Percentiles rank a stretch among this genome's conserved stretches.
phyloP scores from a whole-genome alignment of 345 rosid species.

The Rhizophora mangle region DNA sequence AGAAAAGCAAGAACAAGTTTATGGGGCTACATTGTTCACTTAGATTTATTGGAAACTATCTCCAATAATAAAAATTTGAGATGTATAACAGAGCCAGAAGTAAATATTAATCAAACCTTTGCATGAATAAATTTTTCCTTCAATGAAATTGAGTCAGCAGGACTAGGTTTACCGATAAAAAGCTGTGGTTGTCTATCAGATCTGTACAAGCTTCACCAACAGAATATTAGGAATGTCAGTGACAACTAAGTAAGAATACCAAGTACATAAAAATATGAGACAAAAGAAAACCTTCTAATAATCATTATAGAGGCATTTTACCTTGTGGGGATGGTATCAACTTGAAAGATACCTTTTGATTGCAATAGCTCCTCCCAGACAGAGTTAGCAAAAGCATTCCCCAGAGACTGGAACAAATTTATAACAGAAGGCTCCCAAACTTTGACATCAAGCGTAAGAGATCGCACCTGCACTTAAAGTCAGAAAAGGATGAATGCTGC shows the following conservation, averaged over 20 bases:
- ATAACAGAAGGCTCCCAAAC: constrained; percentile 98
- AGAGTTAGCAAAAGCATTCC: constrained; percentile 85
- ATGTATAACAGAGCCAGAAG: constrained; percentile 19
- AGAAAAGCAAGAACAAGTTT: neutral
- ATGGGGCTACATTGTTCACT: neutral
- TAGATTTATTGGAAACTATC: constrained; percentile 3
- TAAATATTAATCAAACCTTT: constrained; percentile 48
- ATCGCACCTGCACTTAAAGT: constrained; percentile 68
- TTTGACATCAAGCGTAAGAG: constrained; percentile 96
- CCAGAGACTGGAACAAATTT: constrained; percentile 89
- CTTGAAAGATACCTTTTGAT: constrained; percentile 70
- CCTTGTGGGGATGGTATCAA: constrained; percentile 59
- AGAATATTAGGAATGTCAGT: constrained; percentile 30
- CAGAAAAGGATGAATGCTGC: constrained; percentile 13
- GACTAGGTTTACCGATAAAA: constrained; percentile 63
- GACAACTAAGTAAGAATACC: constrained; percentile 8
- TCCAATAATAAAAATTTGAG: constrained; percentile 3
- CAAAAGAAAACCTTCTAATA: constrained; percentile 10
- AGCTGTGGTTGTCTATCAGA: constrained; percentile 57
- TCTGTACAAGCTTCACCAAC: constrained; percentile 47
- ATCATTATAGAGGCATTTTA: constrained; percentile 28
- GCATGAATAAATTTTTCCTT: constrained; percentile 99
- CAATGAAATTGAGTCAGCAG: constrained; percentile 65
- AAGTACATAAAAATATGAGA: constrained; percentile 4
- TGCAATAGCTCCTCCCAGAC: constrained; percentile 98